Evolutionary conservation across 768 basidiomycete genomes (phyloP), one percentile per base, ranked within the genome.

Genomic region (Tulasnella calospora): DNA sequence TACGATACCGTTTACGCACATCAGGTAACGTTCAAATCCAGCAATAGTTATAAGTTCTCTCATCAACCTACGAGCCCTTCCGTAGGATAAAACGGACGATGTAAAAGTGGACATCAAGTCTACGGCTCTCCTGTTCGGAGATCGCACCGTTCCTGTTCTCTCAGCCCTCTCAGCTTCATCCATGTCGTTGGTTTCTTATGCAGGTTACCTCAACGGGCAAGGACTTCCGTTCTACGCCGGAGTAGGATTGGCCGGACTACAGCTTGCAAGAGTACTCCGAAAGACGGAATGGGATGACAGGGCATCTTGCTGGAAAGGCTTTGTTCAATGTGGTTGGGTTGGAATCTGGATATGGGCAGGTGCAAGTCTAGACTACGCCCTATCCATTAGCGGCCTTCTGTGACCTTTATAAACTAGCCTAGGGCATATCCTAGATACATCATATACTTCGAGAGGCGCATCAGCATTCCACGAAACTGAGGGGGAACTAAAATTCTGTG

Each of bases 1-100:
- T 99, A 99, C 83, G 98, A 99, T 82, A 97, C 92, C 72, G 95
- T 99, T 81, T 99, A 99, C 82, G 98, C 98, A 3, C 98, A 99
- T 84, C 97, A 98, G 86, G 95, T 93, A 79, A 30, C 5, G 17
- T 15, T 33, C 15, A 51, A 51, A 21, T 7, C 30, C 61, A 67
- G 35, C 33, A 15, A 33, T 15, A 40, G 85, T 80, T 46, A 8
- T 12, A 41, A 33, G 27, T 12, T 10, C 74, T 72, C 41, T 51
- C 7, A 33, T 19, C 46, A 7, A 36, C 30, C 35, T 5, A 8
- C 9, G 0, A 33, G 0, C 35, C 46, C 38, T n/a, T 15, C 7
- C 23, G n/a, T 83, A 98, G 93, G 98, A 99, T 85, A 99, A 99
- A 86, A 82, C 80, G 21, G 98, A 99, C 86, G 98, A 99, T 82